phyloP scores from a whole-genome alignment of 768 basidiomycete species.

The Amanita phalloides region DNA sequence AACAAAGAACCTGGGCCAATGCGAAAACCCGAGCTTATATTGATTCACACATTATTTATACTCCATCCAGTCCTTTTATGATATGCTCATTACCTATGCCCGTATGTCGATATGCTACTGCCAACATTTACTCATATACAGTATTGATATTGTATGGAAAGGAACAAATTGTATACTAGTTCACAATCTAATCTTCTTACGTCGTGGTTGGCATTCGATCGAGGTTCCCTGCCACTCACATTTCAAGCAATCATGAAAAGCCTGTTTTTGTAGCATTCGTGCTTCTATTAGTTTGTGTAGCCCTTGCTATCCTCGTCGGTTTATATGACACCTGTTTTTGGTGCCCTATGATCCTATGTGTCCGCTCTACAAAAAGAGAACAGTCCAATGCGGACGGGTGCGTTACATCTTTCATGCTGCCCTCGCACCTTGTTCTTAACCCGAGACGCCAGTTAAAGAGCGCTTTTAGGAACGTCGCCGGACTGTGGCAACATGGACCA shows the following conservation, averaged over 20 bases:
- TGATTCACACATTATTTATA: not conserved
- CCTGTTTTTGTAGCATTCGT: not conserved
- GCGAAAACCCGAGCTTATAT: not conserved
- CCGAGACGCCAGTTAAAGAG: not conserved
- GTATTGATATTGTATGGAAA: conserved; percentile 5
- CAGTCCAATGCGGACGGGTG: not conserved
- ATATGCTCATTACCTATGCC: conserved; percentile 4
- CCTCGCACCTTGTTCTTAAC: not conserved
- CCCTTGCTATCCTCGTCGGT: not conserved
- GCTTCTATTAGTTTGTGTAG: not conserved
- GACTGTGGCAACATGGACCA: not conserved
- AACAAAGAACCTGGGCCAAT: conserved; percentile 13
- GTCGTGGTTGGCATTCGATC: not conserved
- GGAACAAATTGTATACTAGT: conserved; percentile 1
- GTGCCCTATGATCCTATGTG: not conserved
- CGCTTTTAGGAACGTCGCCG: not conserved
- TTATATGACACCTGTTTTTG: not conserved
- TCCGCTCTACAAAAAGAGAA: not conserved
- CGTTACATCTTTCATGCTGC: not conserved
- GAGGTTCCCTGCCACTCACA: not conserved
- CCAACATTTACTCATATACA: not conserved
- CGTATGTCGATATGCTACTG: conserved; percentile 4
- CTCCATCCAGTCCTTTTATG: not conserved
- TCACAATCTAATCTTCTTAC: not conserved
- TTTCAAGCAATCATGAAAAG: not conserved